Evolutionary conservation across 2,329 filamentous ascomycete genomes (phyloP).

Genomic region (Ophiostoma ulmi): DNA sequence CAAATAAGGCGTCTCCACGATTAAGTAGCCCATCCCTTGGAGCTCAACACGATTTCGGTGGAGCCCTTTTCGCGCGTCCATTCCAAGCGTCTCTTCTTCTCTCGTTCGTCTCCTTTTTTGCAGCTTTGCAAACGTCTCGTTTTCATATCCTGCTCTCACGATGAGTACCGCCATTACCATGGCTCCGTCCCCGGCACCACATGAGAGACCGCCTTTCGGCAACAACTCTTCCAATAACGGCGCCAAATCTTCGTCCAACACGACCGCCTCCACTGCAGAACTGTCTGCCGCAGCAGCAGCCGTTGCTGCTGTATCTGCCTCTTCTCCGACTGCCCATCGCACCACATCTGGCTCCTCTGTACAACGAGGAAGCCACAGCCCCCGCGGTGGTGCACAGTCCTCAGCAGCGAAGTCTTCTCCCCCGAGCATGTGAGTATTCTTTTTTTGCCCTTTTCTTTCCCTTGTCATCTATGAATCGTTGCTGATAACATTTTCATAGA

Average conservation of each 20-base stretch:
- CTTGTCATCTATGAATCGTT: not conserved
- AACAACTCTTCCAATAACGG: constrained; percentile 15
- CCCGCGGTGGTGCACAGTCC: constrained; percentile 39
- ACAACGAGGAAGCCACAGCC: constrained; percentile 52
- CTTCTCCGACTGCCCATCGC: constrained; percentile 42
- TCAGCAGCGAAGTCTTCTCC: constrained; percentile 51
- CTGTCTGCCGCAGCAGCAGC: constrained; percentile 37
- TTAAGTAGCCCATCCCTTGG: constrained; percentile 21
- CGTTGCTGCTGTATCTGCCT: constrained; percentile 33
- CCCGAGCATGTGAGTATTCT: constrained; percentile 52
- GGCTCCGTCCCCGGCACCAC: constrained; percentile 63
- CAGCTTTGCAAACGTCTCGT: constrained; percentile 2
- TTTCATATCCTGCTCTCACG: constrained; percentile 33
- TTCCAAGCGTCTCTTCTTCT: constrained; percentile 13
- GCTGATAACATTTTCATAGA: not conserved
- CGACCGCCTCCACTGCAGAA: constrained; percentile 36
- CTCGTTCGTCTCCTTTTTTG: constrained; percentile 13
- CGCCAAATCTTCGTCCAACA: constrained; percentile 17
- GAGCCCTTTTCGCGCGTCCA: constrained; percentile 20
- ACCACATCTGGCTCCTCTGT: constrained; percentile 33
- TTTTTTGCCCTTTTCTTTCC: not conserved
- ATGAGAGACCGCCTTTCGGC: constrained; percentile 56
- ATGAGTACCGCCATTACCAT: constrained; percentile 66
- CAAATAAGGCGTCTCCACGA: constrained; percentile 20
- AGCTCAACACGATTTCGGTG: constrained; percentile 21